Base-by-base conservation (phyloP, 495 filamentous ascomycete genomes). In the Rostrohypoxylon terebratum region DNA sequence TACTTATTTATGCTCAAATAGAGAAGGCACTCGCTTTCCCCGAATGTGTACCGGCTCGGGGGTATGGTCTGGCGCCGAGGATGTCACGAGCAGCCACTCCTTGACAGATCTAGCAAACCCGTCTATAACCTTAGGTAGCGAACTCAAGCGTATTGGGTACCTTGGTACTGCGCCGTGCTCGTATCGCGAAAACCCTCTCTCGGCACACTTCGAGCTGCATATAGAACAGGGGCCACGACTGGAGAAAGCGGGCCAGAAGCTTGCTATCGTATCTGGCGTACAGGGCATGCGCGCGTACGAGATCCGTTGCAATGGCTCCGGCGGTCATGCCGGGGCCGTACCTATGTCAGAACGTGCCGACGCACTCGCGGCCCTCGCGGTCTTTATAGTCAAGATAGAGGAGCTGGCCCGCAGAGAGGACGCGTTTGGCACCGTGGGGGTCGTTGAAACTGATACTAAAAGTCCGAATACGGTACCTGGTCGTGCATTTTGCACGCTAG, bases 281-380 rank as follows among this genome's bases (percentile, higher is more conserved):
- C 42, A 45, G 13, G 42, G n/a, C 42, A 45, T 45, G 42, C 42
- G 42, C 4, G 42, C 42, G 42, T 45, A 45, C 42, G 42, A 45
- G 16, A 45, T 45, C 4, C n/a, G n/a, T 18, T 45, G 42, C 18
- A n/a, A 20, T 0, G 42, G 42, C 13, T 0, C 5, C 8, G 42
- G 42, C 0, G 42, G 42, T 16, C 42, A 45, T 16, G 42, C 42
- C n/a, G 42, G 42, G 4, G 42, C 42, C 0, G 16, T 45, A 16
- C 42, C 42, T 45, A 45, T 45, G 42, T 18, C 42, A 20, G n/a
- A 45, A 16, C 42, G 42, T 9, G 42, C 42, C 16, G 42, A 45
- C 16, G 42, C 42, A 18, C 42, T 45, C 5, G 42, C 42, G 4
- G 42, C 42, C 3, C 42, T 45, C 10, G 42, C 42, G 16, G 18